These are phyloP conservation scores for Malassezia brasiliensis DNA, from an alignment of 1,284 basidiomycete species.

Conservation along the genomic window DNA sequence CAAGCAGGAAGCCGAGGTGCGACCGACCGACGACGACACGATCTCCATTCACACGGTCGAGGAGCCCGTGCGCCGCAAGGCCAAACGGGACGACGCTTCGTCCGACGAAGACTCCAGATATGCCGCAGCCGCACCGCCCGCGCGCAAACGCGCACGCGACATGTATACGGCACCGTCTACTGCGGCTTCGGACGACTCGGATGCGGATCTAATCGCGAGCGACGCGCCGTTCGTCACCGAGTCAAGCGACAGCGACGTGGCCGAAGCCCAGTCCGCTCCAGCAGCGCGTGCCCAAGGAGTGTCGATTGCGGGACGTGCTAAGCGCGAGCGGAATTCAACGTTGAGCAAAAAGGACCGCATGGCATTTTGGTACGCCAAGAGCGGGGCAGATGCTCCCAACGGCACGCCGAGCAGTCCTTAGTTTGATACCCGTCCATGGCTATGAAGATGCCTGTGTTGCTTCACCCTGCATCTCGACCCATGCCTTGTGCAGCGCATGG, in stretches of 20 bases:
- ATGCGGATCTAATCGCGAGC: not conserved
- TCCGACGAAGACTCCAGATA: conserved; percentile 1
- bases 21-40: not conserved
- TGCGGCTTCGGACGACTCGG: conserved; percentile 2
- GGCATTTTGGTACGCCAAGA: conserved; percentile 12
- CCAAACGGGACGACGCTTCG: not conserved
- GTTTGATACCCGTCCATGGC: not conserved
- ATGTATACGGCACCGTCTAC: not conserved
- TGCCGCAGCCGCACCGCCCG: not conserved
- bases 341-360: conserved; percentile 12
- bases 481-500: conserved; percentile 2
- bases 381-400: not conserved
- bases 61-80: not conserved
- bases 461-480: conserved; percentile 1
- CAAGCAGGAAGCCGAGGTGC: not conserved
- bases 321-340: not conserved
- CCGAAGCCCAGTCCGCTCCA: not conserved
- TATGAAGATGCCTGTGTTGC: not conserved
- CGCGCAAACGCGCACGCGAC: not conserved
- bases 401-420: not conserved
- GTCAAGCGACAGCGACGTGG: conserved; percentile 12
- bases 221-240: conserved; percentile 12
- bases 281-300: not conserved
- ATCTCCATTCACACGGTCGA: not conserved
- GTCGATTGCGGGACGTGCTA: conserved; percentile 11